These are phyloP conservation scores for Umbilicus rupestris DNA, from an alignment of 164 flowering plant genomes.

Conservation along the genomic window DNA sequence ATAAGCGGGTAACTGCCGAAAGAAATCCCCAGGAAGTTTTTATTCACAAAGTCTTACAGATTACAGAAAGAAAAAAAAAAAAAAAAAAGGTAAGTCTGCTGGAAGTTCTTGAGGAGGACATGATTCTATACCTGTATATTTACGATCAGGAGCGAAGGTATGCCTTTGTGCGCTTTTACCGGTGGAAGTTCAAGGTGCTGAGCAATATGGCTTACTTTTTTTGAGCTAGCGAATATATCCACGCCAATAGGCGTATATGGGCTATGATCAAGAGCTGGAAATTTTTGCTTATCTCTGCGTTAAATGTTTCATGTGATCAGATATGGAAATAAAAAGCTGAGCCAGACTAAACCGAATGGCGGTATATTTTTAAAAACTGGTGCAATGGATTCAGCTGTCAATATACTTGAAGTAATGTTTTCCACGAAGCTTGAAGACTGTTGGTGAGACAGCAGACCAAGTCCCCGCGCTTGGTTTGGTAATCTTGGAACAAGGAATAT, in stretches of 20 bases:
- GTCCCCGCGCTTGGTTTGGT: conserved; percentile 53
- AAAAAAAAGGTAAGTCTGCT: too few relatives aligned
- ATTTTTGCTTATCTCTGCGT: conserved; percentile 76
- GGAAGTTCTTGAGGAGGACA: background rate
- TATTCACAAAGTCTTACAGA: background rate
- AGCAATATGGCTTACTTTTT: conserved; percentile 85
- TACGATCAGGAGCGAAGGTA: conserved; percentile 84
- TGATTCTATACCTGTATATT: conserved; percentile 66
- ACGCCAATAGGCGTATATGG: conserved; percentile 84
- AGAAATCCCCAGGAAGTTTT: background rate
- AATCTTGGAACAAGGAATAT: conserved; percentile 44
- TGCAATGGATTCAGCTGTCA: background rate
- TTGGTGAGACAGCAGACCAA: conserved; percentile 79
- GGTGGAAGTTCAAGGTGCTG: conserved; percentile 87
- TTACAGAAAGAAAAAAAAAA: background rate
- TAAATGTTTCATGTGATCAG: conserved; percentile 2
- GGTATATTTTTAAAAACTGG: background rate
- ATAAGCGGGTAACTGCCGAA: conserved; percentile 74
- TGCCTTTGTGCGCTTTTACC: conserved; percentile 37
- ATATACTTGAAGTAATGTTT: conserved; percentile 70
- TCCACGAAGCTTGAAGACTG: conserved; percentile 77
- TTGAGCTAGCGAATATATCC: conserved; percentile 67
- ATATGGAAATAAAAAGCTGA: background rate
- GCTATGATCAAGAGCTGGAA: conserved; percentile 48
- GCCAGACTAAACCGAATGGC: too few relatives aligned